Evolutionary conservation across 2,329 filamentous ascomycete species (phyloP).

Genomic region (Davidsoniella australis): DNA sequence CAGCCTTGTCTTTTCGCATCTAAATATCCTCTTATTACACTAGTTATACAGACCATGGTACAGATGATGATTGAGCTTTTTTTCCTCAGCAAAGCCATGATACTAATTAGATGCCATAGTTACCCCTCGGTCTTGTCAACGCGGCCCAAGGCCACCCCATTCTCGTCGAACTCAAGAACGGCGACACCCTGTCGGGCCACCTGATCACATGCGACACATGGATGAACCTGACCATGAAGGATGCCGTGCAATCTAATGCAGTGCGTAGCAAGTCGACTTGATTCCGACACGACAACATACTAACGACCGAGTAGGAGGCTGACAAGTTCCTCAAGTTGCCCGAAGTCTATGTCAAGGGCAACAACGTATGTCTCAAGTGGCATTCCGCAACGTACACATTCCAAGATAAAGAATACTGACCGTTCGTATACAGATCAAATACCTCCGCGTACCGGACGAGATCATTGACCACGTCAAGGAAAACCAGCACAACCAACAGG

Average conservation of each 20-base stretch:
- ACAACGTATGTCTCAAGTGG: constrained; percentile 52
- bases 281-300: constrained; percentile 3
- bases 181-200: constrained; percentile 92
- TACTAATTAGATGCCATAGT: constrained; percentile 23
- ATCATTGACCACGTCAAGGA: constrained; percentile 91
- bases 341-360: constrained; percentile 92
- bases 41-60: not conserved
- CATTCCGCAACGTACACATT: not conserved
- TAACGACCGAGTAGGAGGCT: constrained; percentile 46
- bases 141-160: constrained; percentile 95
- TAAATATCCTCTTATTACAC: not conserved
- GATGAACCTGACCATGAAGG: constrained; percentile 97
- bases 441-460: constrained; percentile 87
- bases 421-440: constrained; percentile 65
- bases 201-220: constrained; percentile 95
- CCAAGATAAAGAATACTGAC: not conserved
- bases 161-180: constrained; percentile 93
- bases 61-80: not conserved
- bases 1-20: constrained; percentile 2
- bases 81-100: not conserved
- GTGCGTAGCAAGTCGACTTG: constrained; percentile 24
- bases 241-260: constrained; percentile 90
- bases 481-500: constrained; percentile 58
- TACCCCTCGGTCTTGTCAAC: constrained; percentile 70
- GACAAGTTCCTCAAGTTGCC: constrained; percentile 85